phyloP scores from a whole-genome alignment of 139 green algal genomes.

The Dunaliella primolecta region DNA sequence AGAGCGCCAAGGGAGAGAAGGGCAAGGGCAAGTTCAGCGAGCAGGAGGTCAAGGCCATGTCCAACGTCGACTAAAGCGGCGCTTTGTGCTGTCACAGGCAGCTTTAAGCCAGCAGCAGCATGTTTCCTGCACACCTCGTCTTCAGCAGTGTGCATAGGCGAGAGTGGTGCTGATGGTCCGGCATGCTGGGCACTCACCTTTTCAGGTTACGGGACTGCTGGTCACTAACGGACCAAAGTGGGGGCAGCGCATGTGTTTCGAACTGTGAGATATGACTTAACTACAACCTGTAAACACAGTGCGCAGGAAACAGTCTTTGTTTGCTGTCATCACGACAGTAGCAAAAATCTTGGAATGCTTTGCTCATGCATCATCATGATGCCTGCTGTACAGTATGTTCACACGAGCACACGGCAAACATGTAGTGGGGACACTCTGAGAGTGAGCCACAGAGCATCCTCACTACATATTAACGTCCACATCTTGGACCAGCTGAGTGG shows the following conservation, averaged over 20 bases:
- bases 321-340: no score
- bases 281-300: no score
- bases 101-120: background rate
- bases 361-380: no score
- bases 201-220: background rate
- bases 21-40: conserved; percentile 92
- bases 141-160: background rate
- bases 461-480: no score
- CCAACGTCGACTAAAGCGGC: conserved; percentile 80
- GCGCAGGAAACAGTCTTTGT: no score
- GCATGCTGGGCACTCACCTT: background rate
- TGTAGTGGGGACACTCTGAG: no score
- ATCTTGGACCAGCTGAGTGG: no score
- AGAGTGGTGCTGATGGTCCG: background rate
- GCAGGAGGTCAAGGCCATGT: conserved; percentile 83
- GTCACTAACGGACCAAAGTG: background rate
- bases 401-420: no score
- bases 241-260: background rate
- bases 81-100: background rate
- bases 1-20: conserved; percentile 73
- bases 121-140: background rate
- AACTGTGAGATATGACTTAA: no score
- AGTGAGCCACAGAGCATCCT: no score
- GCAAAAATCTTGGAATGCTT: no score
- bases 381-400: background rate